Base-by-base conservation (phyloP, 805 yeast species). In the Wickerhamiella azymoides region DNA sequence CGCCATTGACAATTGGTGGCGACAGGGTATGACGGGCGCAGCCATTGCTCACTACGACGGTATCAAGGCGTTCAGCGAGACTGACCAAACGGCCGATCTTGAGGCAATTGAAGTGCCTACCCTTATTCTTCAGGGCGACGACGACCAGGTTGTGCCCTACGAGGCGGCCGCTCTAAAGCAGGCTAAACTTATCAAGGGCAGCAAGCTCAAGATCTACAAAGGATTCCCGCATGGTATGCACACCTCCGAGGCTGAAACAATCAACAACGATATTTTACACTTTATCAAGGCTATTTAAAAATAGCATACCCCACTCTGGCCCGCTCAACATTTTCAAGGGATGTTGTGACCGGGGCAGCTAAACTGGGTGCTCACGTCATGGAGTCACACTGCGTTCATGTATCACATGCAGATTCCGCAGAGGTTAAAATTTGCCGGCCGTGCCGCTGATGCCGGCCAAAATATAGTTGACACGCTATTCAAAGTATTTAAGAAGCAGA, bases 201-300 rank as follows among this genome's bases (percentile, higher is more conserved):
- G 39, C 18, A 43, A 19, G 18, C 45, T 47, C 19, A 43, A 39
- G 32, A 11, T 37, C 14, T 47, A 43, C 45, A 28, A 36, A 13
- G 49, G 49, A n/a, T 35, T 33, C 28, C 36, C 47, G 2, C 49
- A 47, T 24, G 49, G 44, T 14, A 48, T 47, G 30, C 52, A 56
- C 10, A 49, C 47, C 16, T 60, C 48, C 17, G 55, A 54, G 11
- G 53, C 59, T 14, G 59, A 48, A 36, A 56, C 55, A 25, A 61
- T 44, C 43, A 44, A 44, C 30, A 19, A 26, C 11, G 47, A 39
- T 21, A 21, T 44, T 32, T 27, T 44, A 2, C 17, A 38, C 26
- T 44, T 44, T 16, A 32, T 44, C 27, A 30, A 36, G 7, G 7
- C 19, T 17, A 36, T 18, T 18, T 36, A 19, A 33, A 28, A 33